phyloP scores from a whole-genome alignment of 176 grass and related monocot genomes.

The Aegilops longissima region DNA sequence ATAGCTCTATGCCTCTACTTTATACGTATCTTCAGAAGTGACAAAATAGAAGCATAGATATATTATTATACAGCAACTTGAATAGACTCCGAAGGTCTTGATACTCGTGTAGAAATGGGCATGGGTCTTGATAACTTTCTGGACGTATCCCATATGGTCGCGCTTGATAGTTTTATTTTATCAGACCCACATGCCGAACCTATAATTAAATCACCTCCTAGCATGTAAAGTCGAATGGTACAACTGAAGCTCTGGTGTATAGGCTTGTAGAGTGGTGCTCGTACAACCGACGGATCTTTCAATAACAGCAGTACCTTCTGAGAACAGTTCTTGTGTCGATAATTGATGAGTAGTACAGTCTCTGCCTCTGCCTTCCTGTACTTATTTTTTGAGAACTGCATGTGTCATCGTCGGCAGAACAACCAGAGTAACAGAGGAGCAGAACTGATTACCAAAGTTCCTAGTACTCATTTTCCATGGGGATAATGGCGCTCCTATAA shows the following conservation, averaged over 20 bases:
- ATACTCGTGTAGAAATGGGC: not conserved
- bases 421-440: not conserved
- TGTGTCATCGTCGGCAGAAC: constrained; percentile 7
- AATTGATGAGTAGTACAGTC: not conserved
- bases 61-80: not conserved
- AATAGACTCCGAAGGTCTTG: not conserved
- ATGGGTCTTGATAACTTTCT: constrained; percentile 5
- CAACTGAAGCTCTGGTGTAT: not conserved
- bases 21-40: not conserved
- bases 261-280: not conserved
- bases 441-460: not conserved
- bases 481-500: not conserved
- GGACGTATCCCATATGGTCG: constrained; percentile 6
- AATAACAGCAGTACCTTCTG: not conserved
- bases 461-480: not conserved
- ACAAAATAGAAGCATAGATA: not conserved
- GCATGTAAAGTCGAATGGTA: constrained; percentile 4
- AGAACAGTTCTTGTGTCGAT: not conserved
- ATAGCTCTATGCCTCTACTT: no score
- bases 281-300: not conserved
- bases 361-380: not conserved
- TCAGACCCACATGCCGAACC: not conserved
- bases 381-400: not conserved
- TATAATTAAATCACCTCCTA: not conserved
- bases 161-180: not conserved